Percentiles rank a stretch among this genome's conserved stretches.
phyloP scores from a whole-genome alignment of 805 yeast species.

The Lipomyces mesembrius region DNA sequence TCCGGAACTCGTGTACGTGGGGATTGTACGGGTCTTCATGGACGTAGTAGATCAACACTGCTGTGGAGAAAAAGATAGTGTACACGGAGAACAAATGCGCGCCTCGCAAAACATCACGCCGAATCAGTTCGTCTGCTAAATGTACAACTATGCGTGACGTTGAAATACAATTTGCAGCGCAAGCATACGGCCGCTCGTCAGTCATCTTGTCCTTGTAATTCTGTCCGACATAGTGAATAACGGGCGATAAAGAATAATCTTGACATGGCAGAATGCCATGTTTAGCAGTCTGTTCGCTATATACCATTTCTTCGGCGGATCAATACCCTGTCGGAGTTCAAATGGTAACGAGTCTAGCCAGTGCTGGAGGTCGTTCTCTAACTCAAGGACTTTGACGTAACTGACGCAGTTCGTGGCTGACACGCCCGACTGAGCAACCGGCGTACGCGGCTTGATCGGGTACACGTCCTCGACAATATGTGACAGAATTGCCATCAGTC shows the following conservation, averaged over 20 bases:
- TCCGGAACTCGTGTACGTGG: constrained; percentile 53
- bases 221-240: constrained; percentile 78
- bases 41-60: constrained; percentile 79
- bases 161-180: constrained; percentile 82
- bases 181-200: constrained; percentile 66
- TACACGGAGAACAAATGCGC: constrained; percentile 92
- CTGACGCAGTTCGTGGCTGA: constrained; percentile 31
- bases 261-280: constrained; percentile 58
- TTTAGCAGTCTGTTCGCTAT: constrained; percentile 72
- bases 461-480: constrained; percentile 74
- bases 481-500: constrained; percentile 68
- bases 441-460: constrained; percentile 57
- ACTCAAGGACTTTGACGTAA: constrained; percentile 54
- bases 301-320: constrained; percentile 67
- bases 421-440: constrained; percentile 21
- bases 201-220: constrained; percentile 47
- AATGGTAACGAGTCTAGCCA: constrained; percentile 76
- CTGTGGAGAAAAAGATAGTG: constrained; percentile 85
- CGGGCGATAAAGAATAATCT: constrained; percentile 82
- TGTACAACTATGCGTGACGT: constrained; percentile 83
- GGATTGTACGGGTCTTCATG: constrained; percentile 53
- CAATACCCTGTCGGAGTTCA: constrained; percentile 71
- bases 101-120: constrained; percentile 71
- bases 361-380: constrained; percentile 68
- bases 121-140: constrained; percentile 78